phyloP scores from a whole-genome alignment of 345 rosid species.

The Aethionema arabicum region DNA sequence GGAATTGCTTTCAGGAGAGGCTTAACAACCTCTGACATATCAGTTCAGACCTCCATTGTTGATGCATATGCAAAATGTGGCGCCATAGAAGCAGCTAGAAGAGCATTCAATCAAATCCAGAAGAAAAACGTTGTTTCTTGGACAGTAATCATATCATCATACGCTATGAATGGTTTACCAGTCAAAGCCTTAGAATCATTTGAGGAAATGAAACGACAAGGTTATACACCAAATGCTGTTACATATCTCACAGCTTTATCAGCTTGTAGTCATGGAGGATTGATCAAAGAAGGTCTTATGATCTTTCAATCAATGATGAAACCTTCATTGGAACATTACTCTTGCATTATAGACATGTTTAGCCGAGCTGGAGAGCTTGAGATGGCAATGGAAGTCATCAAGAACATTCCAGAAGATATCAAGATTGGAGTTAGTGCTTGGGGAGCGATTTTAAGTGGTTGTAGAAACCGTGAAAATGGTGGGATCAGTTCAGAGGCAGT shows the following conservation, averaged over 20 bases:
- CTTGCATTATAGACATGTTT: slow-evolving; percentile 69
- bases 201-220: slow-evolving; percentile 52
- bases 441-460: slow-evolving; percentile 67
- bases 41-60: slow-evolving; percentile 59
- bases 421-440: slow-evolving; percentile 54
- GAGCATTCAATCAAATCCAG: slow-evolving; percentile 49
- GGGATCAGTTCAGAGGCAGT: slow-evolving; percentile 35
- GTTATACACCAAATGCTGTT: slow-evolving; percentile 49
- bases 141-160: slow-evolving; percentile 75
- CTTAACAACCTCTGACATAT: slow-evolving; percentile 45
- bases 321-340: slow-evolving; percentile 57
- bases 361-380: slow-evolving; percentile 63
- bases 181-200: slow-evolving; percentile 51
- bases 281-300: slow-evolving; percentile 56
- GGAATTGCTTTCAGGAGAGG: slow-evolving; percentile 61
- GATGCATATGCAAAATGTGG: slow-evolving; percentile 76
- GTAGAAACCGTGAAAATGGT: slow-evolving; percentile 45
- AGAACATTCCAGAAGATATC: slow-evolving; percentile 43
- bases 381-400: slow-evolving; percentile 48
- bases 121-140: slow-evolving; percentile 52
- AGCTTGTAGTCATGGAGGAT: slow-evolving; percentile 76
- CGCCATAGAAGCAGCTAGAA: slow-evolving; percentile 47
- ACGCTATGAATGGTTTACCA: slow-evolving; percentile 62
- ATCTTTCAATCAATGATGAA: slow-evolving; percentile 57
- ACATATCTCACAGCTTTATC: slow-evolving; percentile 62